Percentiles rank a stretch among this genome's conserved stretches.
Conservation (phyloP, 768 basidiomycete species). For the Kwoniella shandongensis region DNA sequence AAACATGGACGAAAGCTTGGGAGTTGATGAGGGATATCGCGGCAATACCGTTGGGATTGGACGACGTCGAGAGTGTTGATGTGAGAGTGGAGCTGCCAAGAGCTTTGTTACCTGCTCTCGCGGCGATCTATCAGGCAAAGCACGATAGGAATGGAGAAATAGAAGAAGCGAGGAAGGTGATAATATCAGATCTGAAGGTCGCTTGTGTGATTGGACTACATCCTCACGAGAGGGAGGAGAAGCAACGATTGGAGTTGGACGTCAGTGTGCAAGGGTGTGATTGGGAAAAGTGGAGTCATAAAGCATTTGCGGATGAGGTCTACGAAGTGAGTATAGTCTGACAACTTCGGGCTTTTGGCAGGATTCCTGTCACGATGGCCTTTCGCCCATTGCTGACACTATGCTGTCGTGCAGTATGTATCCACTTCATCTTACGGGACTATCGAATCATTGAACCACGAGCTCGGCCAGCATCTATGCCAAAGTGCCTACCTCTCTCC, state of each 20-base stretch:
- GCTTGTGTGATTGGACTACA: constrained; percentile 68
- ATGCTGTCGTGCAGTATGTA: constrained; percentile 56
- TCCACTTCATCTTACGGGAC: constrained; percentile 61
- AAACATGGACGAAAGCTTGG: constrained; percentile 58
- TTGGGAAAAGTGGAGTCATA: constrained; percentile 54
- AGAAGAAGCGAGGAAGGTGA: constrained; percentile 49
- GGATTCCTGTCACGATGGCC: not conserved
- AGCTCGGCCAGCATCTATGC: constrained; percentile 60
- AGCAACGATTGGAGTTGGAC: constrained; percentile 64
- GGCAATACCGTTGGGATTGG: constrained; percentile 53
- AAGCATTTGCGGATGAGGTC: constrained; percentile 54
- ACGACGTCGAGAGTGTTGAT: constrained; percentile 53
- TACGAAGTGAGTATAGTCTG: constrained; percentile 52
- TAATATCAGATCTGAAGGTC: constrained; percentile 59
- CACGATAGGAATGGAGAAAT: constrained; percentile 29
- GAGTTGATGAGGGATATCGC: constrained; percentile 58
- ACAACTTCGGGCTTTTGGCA: not conserved
- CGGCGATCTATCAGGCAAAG: constrained; percentile 53
- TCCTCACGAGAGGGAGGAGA: constrained; percentile 64
- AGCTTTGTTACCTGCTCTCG: constrained; percentile 60
- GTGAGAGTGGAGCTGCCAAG: constrained; percentile 60
- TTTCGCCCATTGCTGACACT: not conserved
- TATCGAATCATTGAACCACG: constrained; percentile 68
- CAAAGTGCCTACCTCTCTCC: constrained; percentile 35
- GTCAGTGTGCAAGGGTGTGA: constrained; percentile 44